phyloP scores from a whole-genome alignment of 352 stramenopile genomes.

The Globisporangium canariense region DNA sequence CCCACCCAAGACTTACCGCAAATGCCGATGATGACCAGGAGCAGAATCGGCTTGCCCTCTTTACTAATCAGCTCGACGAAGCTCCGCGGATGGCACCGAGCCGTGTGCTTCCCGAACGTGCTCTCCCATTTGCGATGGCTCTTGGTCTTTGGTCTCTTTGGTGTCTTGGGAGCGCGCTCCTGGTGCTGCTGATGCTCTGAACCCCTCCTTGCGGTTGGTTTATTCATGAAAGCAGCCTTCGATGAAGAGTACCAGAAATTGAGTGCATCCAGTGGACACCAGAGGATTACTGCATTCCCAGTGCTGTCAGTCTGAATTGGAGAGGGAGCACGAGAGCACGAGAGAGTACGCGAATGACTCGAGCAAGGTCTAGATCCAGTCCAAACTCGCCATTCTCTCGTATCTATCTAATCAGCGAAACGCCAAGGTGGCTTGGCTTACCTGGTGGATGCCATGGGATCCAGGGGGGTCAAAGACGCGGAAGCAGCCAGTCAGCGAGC shows the following conservation, averaged over 20 bases:
- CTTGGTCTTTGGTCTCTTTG: slow-evolving; percentile 26
- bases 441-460: slow-evolving; percentile 1
- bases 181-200: slow-evolving; percentile 5
- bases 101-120: slow-evolving; percentile 31
- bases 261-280: background rate
- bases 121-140: slow-evolving; percentile 49
- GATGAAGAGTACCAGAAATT: background rate
- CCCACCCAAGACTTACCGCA: slow-evolving; percentile 28
- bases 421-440: background rate
- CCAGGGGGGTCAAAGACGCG: slow-evolving; percentile 3
- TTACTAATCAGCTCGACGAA: slow-evolving; percentile 44
- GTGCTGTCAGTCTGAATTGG: background rate
- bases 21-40: slow-evolving; percentile 49
- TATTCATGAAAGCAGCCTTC: slow-evolving; percentile 3
- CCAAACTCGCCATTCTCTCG: background rate
- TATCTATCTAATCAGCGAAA: slow-evolving; percentile 6
- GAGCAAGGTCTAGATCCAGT: background rate
- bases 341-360: background rate
- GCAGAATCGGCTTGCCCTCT: slow-evolving; percentile 47
- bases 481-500: background rate
- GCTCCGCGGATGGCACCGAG: slow-evolving; percentile 27
- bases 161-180: background rate
- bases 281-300: background rate
- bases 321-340: background rate
- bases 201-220: background rate